A percentile compares a stretch with the other conserved stretches of the same genome.
phyloP scores from a whole-genome alignment of 1,139 yeast species.

The Geotrichum carabidarum region DNA sequence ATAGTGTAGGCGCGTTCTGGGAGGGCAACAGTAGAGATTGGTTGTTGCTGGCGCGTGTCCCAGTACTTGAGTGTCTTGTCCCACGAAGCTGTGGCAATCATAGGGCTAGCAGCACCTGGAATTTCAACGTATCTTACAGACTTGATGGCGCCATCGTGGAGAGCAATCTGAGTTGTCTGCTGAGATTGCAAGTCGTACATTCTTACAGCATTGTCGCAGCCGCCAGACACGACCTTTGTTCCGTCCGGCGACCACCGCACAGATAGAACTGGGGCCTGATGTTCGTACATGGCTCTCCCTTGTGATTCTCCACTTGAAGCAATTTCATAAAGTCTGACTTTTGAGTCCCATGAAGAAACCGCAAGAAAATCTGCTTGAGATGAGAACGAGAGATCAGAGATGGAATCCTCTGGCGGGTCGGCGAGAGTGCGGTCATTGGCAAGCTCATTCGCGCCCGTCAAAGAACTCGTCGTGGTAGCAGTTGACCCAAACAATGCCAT shows the following conservation, averaged over 20 bases:
- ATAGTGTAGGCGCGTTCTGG: conserved; percentile 90
- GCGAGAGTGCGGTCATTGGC: conserved; percentile 70
- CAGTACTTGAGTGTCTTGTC: conserved; percentile 90
- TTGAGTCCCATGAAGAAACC: conserved; percentile 92
- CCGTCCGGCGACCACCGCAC: conserved; percentile 87
- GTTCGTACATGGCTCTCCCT: conserved; percentile 87
- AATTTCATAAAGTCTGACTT: conserved; percentile 87
- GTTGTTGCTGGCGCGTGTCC: conserved; percentile 86
- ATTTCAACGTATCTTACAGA: conserved; percentile 73
- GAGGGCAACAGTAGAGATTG: conserved; percentile 71
- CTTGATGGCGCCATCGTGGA: conserved; percentile 77
- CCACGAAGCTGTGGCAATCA: conserved; percentile 93
- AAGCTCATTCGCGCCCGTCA: conserved; percentile 42
- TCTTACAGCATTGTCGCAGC: conserved; percentile 85
- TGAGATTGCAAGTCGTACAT: conserved; percentile 78
- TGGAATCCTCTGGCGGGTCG: conserved; percentile 88
- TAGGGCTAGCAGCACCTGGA: conserved; percentile 66
- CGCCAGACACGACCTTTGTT: conserved; percentile 81
- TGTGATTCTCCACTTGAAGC: conserved; percentile 59
- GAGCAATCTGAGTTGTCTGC: conserved; percentile 78
- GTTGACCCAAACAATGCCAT: conserved; percentile 17
- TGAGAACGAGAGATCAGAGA: conserved; percentile 84
- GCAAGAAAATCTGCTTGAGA: conserved; percentile 80
- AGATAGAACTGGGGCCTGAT: conserved; percentile 79
- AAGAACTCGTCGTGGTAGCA: conserved; percentile 3